Evolutionary conservation across 2,329 filamentous ascomycete genomes (phyloP).

Genomic region (Lachnellula occidentalis): DNA sequence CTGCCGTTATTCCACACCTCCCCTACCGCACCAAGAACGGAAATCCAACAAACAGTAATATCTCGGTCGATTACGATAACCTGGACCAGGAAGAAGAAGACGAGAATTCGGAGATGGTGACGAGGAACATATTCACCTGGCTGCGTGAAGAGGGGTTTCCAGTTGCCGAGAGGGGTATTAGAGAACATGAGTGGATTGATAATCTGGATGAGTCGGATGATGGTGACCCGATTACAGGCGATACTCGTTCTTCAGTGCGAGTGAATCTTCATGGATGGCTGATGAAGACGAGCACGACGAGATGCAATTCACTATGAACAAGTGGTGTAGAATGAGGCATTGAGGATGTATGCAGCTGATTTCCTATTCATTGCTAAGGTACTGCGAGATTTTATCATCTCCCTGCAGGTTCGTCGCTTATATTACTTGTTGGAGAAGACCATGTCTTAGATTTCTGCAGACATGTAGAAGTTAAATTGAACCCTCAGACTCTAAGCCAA

Average conservation of each 20-base stretch:
- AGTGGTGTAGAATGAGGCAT: too few species aligned
- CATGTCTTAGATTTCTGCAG: too few species aligned
- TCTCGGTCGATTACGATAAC: conserved; percentile 14
- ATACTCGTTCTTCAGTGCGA: conserved; percentile 13
- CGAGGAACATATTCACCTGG: conserved; percentile 29
- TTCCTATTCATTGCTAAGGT: too few species aligned
- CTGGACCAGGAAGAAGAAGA: conserved; percentile 21
- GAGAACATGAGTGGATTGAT: conserved; percentile 30
- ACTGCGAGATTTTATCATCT: too few species aligned
- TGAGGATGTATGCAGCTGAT: too few species aligned
- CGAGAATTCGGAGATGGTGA: conserved; percentile 25
- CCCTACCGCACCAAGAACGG: conserved; percentile 12
- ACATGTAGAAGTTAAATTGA: too few species aligned
- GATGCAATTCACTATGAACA: conserved; percentile 16
- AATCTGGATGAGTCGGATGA: conserved; percentile 25
- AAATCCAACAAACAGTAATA: conserved; percentile 8
- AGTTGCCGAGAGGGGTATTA: conserved; percentile 27
- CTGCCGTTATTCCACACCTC: conserved; percentile 5
- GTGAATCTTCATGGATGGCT: conserved; percentile 20
- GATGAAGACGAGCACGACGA: conserved; percentile 13
- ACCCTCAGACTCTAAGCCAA: too few species aligned
- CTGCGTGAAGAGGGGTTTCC: conserved; percentile 29
- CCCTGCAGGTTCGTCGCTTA: too few species aligned
- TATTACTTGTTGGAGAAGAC: too few species aligned
- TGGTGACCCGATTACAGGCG: conserved; percentile 17